phyloP scores from a whole-genome alignment of 805 yeast species.

The Candida sonorensis region DNA sequence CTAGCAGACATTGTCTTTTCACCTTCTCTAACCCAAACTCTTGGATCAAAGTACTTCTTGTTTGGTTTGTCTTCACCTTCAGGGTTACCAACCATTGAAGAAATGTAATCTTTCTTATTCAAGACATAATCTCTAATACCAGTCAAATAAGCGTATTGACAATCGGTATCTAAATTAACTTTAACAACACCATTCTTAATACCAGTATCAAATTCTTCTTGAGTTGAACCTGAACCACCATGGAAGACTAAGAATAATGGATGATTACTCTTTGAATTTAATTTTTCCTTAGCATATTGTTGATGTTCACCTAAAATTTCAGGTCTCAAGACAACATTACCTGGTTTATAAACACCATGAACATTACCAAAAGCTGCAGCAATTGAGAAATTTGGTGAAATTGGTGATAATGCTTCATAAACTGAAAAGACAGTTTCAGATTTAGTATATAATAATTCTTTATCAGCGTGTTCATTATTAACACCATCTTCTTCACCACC shows the following conservation, averaged over 20 bases:
- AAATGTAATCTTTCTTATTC: slow-evolving; percentile 90
- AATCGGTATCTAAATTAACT: slow-evolving; percentile 98
- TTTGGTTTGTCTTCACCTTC: slow-evolving; percentile 98
- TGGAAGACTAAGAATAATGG: slow-evolving; percentile 98
- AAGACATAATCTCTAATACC: slow-evolving; percentile 98
- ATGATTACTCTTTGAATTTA: slow-evolving; percentile 39
- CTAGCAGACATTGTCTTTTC: slow-evolving; percentile 95
- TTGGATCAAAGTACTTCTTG: slow-evolving; percentile 99
- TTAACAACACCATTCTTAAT: slow-evolving; percentile 93
- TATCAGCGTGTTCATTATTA: slow-evolving; percentile 89
- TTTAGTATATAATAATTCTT: slow-evolving; percentile 84
- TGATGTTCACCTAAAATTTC: slow-evolving; percentile 95
- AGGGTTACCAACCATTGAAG: slow-evolving; percentile 95
- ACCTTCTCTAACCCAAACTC: slow-evolving; percentile 99
- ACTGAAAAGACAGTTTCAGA: slow-evolving; percentile 93
- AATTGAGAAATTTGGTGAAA: slow-evolving; percentile 96
- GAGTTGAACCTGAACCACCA: slow-evolving; percentile 99
- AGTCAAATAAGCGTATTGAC: slow-evolving; percentile 93
- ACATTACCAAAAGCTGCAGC: slow-evolving; percentile 99
- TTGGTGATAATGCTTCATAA: slow-evolving; percentile 80
- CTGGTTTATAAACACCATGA: slow-evolving; percentile 99
- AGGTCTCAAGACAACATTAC: slow-evolving; percentile 92
- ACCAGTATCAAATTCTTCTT: slow-evolving; percentile 85
- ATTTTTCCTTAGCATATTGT: slow-evolving; percentile 69
- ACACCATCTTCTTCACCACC: slow-evolving; percentile 99